Percentiles rank a stretch among this genome's conserved stretches.
These are phyloP conservation scores for Alternaria infectoria DNA, from an alignment of 2,329 filamentous ascomycete genomes.

Conservation along the genomic window DNA sequence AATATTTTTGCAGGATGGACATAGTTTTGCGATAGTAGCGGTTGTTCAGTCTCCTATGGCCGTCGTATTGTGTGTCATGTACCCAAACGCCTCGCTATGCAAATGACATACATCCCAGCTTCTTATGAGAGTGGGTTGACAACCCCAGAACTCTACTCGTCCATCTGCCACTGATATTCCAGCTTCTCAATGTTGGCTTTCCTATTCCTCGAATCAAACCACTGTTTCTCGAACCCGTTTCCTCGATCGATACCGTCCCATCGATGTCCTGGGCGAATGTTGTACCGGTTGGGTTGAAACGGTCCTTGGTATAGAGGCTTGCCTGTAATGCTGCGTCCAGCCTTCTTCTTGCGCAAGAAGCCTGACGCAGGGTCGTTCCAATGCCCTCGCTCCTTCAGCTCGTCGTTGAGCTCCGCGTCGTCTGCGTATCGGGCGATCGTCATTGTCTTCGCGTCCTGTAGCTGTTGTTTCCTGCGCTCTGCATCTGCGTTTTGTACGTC, in stretches of 20 bases:
- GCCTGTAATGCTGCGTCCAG: constrained; percentile 55
- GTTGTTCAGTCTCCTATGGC: neutral
- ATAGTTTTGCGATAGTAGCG: neutral
- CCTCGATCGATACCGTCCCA: constrained; percentile 97
- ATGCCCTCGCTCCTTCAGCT: constrained; percentile 74
- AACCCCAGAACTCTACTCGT: constrained; percentile 63
- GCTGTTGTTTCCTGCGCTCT: constrained; percentile 66
- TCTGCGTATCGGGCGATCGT: constrained; percentile 79
- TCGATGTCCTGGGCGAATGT: constrained; percentile 86
- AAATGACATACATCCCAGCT: neutral
- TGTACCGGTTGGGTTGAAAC: constrained; percentile 89
- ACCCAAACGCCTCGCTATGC: constrained; percentile 17
- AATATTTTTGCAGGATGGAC: neutral
- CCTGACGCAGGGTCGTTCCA: constrained; percentile 95
- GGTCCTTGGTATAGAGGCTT: constrained; percentile 78
- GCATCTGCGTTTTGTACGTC: constrained; percentile 80
- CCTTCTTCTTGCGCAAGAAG: constrained; percentile 68
- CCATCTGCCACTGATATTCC: constrained; percentile 96
- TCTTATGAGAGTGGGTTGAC: neutral
- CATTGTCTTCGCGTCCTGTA: constrained; percentile 85
- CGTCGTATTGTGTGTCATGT: neutral
- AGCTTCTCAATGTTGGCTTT: constrained; percentile 77
- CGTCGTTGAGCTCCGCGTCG: constrained; percentile 83
- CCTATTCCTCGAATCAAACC: constrained; percentile 86
- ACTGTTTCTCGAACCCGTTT: constrained; percentile 91